Conservation (phyloP, 208 protist genomes). For the Wallacemonas rigidus region DNA sequence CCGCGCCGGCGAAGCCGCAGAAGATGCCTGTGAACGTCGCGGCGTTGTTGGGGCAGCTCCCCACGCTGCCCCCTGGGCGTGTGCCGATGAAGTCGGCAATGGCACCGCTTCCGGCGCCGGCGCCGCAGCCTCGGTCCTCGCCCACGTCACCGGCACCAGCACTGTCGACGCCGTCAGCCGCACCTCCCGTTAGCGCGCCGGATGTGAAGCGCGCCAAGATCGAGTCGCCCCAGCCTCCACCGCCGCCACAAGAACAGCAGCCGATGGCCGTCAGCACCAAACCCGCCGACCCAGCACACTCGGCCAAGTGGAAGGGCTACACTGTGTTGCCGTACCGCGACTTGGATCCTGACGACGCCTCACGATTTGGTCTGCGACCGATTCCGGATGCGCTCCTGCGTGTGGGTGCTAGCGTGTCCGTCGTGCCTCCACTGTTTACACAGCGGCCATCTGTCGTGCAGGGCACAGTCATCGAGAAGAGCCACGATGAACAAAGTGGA, state of each 20-base stretch:
- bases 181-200: background rate
- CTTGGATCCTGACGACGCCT: constrained; percentile 44
- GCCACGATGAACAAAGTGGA: constrained; percentile 10
- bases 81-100: background rate
- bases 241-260: background rate
- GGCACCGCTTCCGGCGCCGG: background rate
- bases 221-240: background rate
- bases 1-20: background rate
- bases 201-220: constrained; percentile 8
- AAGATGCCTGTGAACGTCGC: constrained; percentile 12
- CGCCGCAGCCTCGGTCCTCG: background rate
- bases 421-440: constrained; percentile 61
- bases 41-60: background rate
- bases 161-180: background rate
- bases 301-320: constrained; percentile 48
- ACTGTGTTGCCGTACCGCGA: constrained; percentile 61
- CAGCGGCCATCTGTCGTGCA: constrained; percentile 67
- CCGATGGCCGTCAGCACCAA: background rate
- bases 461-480: constrained; percentile 61
- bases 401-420: constrained; percentile 56
- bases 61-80: background rate
- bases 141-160: background rate
- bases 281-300: background rate
- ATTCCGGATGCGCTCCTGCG: constrained; percentile 41
- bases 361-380: constrained; percentile 35